These are phyloP conservation scores for Boletales sp. DNA, from an alignment of 768 basidiomycete species.

Conservation along the genomic window DNA sequence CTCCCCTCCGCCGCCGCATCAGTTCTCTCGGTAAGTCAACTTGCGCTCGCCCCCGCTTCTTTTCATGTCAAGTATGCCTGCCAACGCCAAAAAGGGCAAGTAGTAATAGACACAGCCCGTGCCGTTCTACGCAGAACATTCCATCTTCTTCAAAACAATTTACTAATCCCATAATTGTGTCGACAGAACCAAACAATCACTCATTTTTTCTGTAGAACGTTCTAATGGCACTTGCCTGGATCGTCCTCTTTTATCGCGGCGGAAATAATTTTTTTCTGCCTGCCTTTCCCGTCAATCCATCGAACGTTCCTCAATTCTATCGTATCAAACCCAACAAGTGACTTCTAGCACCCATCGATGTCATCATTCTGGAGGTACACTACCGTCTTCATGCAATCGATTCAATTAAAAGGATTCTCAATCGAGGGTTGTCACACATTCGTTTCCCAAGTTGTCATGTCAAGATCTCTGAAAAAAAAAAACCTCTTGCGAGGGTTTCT, in stretches of 20 bases:
- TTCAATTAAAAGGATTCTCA: background rate
- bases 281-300: background rate
- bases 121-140: constrained; percentile 26
- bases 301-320: constrained; percentile 4
- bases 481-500: background rate
- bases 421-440: constrained; percentile 8
- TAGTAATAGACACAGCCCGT: constrained; percentile 16
- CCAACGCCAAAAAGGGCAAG: constrained; percentile 17
- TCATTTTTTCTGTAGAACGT: constrained; percentile 1
- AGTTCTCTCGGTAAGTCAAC: background rate
- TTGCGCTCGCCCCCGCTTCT: background rate
- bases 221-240: background rate
- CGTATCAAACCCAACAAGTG: background rate
- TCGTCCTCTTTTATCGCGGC: constrained; percentile 5
- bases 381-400: background rate
- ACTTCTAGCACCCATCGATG: too few relatives aligned
- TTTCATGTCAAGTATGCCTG: background rate
- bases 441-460: constrained; percentile 2
- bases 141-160: constrained; percentile 7
- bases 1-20: background rate
- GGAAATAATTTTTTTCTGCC: constrained; percentile 7
- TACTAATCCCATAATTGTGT: constrained; percentile 14
- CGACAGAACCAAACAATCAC: constrained; percentile 22
- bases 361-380: constrained; percentile 4
- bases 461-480: constrained; percentile 4